Evolutionary conservation across 805 yeast species (phyloP).

Genomic region (Starmerella floricola): DNA sequence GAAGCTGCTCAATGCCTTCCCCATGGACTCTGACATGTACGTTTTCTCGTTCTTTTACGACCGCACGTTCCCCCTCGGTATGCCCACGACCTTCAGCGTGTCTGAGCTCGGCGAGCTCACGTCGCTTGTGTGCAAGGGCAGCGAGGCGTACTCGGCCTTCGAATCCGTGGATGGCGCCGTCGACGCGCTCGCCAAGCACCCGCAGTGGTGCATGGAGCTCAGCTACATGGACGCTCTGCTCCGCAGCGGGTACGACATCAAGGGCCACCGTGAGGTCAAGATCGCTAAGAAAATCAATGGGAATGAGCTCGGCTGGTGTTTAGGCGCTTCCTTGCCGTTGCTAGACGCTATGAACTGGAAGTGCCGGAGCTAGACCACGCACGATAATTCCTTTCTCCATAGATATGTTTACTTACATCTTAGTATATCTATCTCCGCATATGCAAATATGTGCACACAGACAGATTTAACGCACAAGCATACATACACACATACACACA

Average conservation of each 20-base stretch:
- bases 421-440: no score
- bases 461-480: no score
- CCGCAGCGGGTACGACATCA: conserved; percentile 95
- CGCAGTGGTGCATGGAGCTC: conserved; percentile 89
- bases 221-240: conserved; percentile 80
- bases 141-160: conserved; percentile 58
- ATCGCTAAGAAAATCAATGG: conserved; percentile 82
- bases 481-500: no score
- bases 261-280: conserved; percentile 73
- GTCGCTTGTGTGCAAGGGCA: conserved; percentile 74
- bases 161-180: conserved; percentile 57
- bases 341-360: conserved; percentile 35
- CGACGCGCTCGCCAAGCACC: conserved; percentile 56
- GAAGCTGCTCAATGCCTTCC: conserved; percentile 66
- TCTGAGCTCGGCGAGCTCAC: conserved; percentile 76
- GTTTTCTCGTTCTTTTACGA: conserved; percentile 93
- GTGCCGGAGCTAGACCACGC: background rate
- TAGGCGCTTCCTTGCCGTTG: conserved; percentile 92
- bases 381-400: no score
- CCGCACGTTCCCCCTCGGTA: conserved; percentile 83
- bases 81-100: conserved; percentile 82
- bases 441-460: no score
- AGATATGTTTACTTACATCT: no score
- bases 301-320: conserved; percentile 96
- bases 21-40: conserved; percentile 60